Evolutionary conservation across 371 early-diverging fungal species (phyloP), one percentile per base, ranked within the genome.

Genomic region (Choanephora cucurbitarum): DNA sequence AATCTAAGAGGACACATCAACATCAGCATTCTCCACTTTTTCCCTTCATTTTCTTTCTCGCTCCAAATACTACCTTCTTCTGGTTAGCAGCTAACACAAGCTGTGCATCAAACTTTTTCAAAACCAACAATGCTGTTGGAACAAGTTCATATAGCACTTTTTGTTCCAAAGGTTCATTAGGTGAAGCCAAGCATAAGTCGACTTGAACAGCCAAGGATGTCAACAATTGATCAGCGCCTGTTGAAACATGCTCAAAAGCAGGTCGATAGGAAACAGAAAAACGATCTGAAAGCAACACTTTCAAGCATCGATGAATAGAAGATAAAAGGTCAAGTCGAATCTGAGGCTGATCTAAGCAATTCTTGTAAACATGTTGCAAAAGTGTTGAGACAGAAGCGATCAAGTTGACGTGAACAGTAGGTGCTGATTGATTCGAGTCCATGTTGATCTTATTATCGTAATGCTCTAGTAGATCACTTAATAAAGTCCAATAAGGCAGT

Each of bases 231-330:
- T 78, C 79, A 0, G 70, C 67, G 6, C 60, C 42, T 9, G 55
- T 22, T 3, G 66, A 57, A 24, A 71, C 62, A 15, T 74, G 75
- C 22, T 78, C 79, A 42, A 73, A 66, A 7, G 70, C 48, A 23
- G 79, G 75, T 52, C 75, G 55, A 47, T 72, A 78, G 0, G 71
- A 67, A 9, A 60, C 51, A 0, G 47, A 45, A 45, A 66, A 75
- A 0, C 42, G 49, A n/a, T 52, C 60, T 2, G 69, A 70, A n/a
- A 75, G 59, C 18, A 78, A 50, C 2, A 67, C 39, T 0, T 50
- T 28, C 0, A 70, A 18, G 28, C 64, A 68, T 15, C 14, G n/a
- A 10, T 51, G 42, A 1, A 55, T 33, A 18, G 32, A 32, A 8
- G 42, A 32, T 9, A 67, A 48, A 43, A 64, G 54, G 17, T 57